A percentile compares a stretch with the other conserved stretches of the same genome.
Evolutionary conservation across 805 yeast species (phyloP).

Genomic region (Vanderwaltozyma polyspora): DNA sequence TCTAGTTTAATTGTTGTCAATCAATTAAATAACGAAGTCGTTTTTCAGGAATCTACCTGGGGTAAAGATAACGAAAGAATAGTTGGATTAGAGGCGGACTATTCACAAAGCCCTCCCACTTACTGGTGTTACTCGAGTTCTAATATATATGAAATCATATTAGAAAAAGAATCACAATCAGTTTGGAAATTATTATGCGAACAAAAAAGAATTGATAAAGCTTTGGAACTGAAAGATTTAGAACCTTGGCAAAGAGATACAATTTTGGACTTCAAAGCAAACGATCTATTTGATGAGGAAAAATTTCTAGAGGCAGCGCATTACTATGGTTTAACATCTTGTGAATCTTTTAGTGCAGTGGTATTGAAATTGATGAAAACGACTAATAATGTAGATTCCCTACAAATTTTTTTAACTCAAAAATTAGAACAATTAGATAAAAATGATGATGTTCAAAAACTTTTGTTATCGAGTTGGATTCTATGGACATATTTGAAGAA

Average conservation of each 20-base stretch:
- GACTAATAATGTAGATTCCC: slow-evolving; percentile 30
- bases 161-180: slow-evolving; percentile 57
- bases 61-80: slow-evolving; percentile 24
- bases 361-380: slow-evolving; percentile 44
- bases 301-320: slow-evolving; percentile 36
- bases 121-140: slow-evolving; percentile 63
- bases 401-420: slow-evolving; percentile 35
- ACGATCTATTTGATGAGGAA: slow-evolving; percentile 29
- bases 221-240: slow-evolving; percentile 35
- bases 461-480: slow-evolving; percentile 28
- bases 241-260: slow-evolving; percentile 34
- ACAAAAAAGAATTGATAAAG: slow-evolving; percentile 49
- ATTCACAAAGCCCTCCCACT: slow-evolving; percentile 33
- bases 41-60: slow-evolving; percentile 31
- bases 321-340: slow-evolving; percentile 45
- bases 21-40: slow-evolving; percentile 39
- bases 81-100: slow-evolving; percentile 42
- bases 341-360: slow-evolving; percentile 58
- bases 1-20: slow-evolving; percentile 36
- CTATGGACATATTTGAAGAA: slow-evolving; percentile 28
- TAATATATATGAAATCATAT: slow-evolving; percentile 59
- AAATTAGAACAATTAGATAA: slow-evolving; percentile 31
- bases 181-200: slow-evolving; percentile 62
- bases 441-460: slow-evolving; percentile 19
- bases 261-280: slow-evolving; percentile 46